These are phyloP conservation scores for Kurtzmaniella cleridarum DNA, from an alignment of 805 yeast genomes.

Conservation along the genomic window DNA sequence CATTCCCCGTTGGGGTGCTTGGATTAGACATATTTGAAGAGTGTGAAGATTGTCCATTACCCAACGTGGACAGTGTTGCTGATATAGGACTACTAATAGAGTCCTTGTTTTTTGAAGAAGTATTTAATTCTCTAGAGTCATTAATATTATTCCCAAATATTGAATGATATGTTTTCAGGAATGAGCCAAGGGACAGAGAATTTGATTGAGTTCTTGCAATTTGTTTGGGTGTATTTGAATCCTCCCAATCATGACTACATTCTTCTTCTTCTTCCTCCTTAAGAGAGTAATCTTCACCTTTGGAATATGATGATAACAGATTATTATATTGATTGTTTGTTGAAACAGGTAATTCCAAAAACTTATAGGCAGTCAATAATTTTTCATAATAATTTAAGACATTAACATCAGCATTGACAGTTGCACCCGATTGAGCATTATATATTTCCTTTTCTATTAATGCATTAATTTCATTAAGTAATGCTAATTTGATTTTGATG, in stretches of 20 bases:
- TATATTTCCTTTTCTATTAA: conserved; percentile 20
- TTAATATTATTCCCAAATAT: conserved; percentile 1
- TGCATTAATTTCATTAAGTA: conserved; percentile 27
- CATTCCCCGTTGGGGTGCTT: no score
- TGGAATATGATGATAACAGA: neutral
- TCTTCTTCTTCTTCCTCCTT: conserved; percentile 16
- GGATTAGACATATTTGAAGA: no score
- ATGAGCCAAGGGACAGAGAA: conserved; percentile 10
- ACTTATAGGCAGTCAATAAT: conserved; percentile 26
- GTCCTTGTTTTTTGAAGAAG: neutral
- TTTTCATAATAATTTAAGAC: conserved; percentile 24
- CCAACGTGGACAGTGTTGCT: no score
- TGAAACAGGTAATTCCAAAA: conserved; percentile 18
- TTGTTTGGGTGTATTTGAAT: conserved; percentile 5
- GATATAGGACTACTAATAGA: no score
- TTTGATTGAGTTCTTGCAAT: conserved; percentile 10
- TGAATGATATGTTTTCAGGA: conserved; percentile 9
- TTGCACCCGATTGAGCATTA: conserved; percentile 1
- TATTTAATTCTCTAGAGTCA: neutral
- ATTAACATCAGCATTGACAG: conserved; percentile 5
- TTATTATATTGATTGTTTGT: neutral
- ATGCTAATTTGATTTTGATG: conserved; percentile 24
- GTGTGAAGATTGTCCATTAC: no score
- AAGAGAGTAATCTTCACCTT: conserved; percentile 4
- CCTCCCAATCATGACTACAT: conserved; percentile 6